Evolutionary conservation across 106 monocot species (phyloP).

Genomic region (Allium sativum): DNA sequence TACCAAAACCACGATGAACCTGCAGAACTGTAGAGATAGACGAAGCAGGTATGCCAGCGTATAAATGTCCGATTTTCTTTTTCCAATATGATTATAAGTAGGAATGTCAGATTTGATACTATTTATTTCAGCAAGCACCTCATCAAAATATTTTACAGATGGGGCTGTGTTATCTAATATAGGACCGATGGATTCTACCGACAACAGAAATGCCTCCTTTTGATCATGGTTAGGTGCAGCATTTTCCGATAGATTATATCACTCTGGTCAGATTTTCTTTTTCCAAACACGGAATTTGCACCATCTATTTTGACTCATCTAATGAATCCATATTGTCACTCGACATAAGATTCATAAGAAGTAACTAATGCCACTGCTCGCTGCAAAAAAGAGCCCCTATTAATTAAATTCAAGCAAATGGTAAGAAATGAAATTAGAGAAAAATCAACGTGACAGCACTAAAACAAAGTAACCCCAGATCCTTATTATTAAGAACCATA

Average conservation of each 20-base stretch:
- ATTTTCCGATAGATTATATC: conserved; percentile 6
- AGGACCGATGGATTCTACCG: conserved; percentile 9
- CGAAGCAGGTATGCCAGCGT: conserved; percentile 76
- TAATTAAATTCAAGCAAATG: too few relatives aligned
- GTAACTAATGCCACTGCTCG: too few relatives aligned
- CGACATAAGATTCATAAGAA: conserved; percentile 15
- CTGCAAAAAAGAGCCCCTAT: too few relatives aligned
- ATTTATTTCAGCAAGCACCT: conserved; percentile 2
- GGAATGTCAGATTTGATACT: conserved; percentile 15
- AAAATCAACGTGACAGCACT: too few relatives aligned
- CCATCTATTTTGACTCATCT: conserved; percentile 2
- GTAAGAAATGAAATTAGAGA: too few relatives aligned
- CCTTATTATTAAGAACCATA: too few relatives aligned
- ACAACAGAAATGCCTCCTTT: conserved; percentile 7
- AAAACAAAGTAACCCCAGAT: too few relatives aligned
- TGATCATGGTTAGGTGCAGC: conserved; percentile 16
- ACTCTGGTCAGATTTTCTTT: conserved; percentile 18
- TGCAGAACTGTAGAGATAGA: conserved; percentile 62
- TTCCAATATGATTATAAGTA: conserved; percentile 10
- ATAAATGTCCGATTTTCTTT: conserved; percentile 25
- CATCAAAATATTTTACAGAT: conserved; percentile 10
- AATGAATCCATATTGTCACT: conserved; percentile 16
- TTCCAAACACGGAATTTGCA: conserved; percentile 7
- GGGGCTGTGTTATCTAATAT: conserved; percentile 4
- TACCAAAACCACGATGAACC: conserved; percentile 71